These are phyloP conservation scores for Furcasterigmium furcatum DNA, from an alignment of 2,329 filamentous ascomycete species.

Conservation along the genomic window DNA sequence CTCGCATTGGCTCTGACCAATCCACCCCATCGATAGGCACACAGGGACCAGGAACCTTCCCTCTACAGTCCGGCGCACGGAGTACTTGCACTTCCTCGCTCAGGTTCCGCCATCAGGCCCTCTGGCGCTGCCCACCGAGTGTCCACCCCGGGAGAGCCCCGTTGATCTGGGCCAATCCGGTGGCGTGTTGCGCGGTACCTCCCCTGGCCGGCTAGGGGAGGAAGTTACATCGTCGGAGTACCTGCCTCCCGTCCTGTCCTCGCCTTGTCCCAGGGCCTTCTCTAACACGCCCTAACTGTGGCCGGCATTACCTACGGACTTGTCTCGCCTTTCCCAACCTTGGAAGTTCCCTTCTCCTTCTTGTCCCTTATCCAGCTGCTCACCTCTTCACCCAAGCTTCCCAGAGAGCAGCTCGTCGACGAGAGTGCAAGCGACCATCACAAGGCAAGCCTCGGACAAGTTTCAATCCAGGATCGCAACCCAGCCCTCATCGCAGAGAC, in stretches of 20 bases:
- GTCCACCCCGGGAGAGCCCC: too few species aligned
- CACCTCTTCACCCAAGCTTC: background rate
- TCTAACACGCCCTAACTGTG: background rate
- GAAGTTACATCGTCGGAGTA: too few species aligned
- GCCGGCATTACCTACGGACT: background rate
- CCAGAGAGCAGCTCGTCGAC: background rate
- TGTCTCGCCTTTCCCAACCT: background rate
- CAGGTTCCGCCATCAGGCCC: too few species aligned
- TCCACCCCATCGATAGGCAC: too few species aligned
- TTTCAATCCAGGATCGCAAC: constrained; percentile 2
- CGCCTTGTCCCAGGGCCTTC: background rate
- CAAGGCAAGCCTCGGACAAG: constrained; percentile 1
- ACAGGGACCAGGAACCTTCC: too few species aligned
- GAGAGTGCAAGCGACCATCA: background rate
- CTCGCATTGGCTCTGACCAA: too few species aligned
- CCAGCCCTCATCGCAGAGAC: background rate
- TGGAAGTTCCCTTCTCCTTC: background rate
- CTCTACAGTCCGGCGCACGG: too few species aligned
- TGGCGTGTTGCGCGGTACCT: too few species aligned
- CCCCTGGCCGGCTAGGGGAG: too few species aligned
- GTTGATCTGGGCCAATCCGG: too few species aligned
- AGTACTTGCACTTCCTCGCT: too few species aligned
- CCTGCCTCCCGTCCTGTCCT: background rate
- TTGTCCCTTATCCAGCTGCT: background rate
- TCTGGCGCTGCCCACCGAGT: too few species aligned